These are phyloP conservation scores for Ganoderma boninense DNA, from an alignment of 1,284 basidiomycete genomes.

Conservation along the genomic window DNA sequence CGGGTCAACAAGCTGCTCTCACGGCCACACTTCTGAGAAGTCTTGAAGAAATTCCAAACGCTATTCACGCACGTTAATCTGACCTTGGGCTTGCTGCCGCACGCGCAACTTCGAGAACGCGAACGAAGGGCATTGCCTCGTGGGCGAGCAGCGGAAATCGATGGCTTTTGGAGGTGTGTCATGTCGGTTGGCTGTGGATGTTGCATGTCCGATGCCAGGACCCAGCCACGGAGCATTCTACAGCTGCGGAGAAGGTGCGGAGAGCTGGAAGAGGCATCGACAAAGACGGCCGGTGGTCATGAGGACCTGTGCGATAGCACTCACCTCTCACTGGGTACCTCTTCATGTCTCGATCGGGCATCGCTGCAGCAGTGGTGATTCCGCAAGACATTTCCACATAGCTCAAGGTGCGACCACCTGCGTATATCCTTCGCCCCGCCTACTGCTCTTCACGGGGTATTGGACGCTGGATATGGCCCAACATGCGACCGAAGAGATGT, in stretches of 20 bases:
- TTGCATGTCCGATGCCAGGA: not conserved
- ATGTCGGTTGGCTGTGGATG: too few relatives aligned
- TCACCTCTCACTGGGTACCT: slow-evolving; percentile 14
- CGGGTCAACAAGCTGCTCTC: slow-evolving; percentile 1
- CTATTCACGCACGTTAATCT: not conserved
- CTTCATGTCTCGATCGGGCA: slow-evolving; percentile 13
- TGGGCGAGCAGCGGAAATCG: not conserved
- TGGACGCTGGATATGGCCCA: not conserved
- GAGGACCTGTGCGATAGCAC: slow-evolving; percentile 5
- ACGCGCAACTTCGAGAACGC: not conserved
- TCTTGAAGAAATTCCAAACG: not conserved
- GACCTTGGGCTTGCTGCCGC: not conserved
- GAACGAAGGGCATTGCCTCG: not conserved
- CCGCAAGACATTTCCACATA: slow-evolving; percentile 7
- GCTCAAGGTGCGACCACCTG: not conserved
- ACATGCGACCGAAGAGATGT: not conserved
- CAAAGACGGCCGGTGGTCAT: slow-evolving; percentile 14
- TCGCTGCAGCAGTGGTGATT: slow-evolving; percentile 6
- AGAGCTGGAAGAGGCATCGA: slow-evolving; percentile 5
- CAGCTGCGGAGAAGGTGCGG: slow-evolving; percentile 9
- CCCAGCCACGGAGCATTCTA: not conserved
- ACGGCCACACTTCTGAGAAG: not conserved
- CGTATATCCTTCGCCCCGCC: not conserved
- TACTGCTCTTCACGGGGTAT: not conserved
- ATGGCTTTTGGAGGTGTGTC: not conserved